Evolutionary conservation across 768 basidiomycete species (phyloP), one percentile per base, ranked within the genome.

Genomic region (Pholiota molesta): DNA sequence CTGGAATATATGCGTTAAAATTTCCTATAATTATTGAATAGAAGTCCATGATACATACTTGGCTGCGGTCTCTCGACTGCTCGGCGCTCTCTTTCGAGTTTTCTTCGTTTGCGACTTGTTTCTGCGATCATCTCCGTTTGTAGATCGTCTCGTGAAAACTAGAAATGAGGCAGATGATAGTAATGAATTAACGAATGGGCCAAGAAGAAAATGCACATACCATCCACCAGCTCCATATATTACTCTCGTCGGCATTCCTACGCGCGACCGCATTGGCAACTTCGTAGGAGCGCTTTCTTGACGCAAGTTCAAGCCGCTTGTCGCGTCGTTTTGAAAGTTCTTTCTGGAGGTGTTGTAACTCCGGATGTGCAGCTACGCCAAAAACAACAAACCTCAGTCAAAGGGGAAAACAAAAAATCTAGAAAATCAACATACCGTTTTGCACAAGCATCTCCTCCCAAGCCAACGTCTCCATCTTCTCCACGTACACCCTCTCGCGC

Each of bases 171-270:
- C 21, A 60, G 37, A 59, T n/a, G 14, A 55, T 11, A 61, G 39
- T 10, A 57, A 57, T 63, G 16, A 65, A 62, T 64, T 19, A 57
- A 35, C 31, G 9, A 28, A 14, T 44, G 5, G 6, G 31, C 23
- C 23, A 51, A 7, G 5, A 3, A 44, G 9, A 62, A 28, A n/a
- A 26, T 60, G 47, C 55, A 74, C 80, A 68, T 67, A 93, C 94
- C 79, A 89, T 89, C 97, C 97, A 98, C 84, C 89, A 91, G 63
- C 88, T 88, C 95, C 95, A 97, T 31, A 91, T 86, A 13, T 85
- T 85, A 35, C 84, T 78, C 64, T 95, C 93, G 57, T 95, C 90
- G 5, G 86, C 79, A 58, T 82, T 84, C 28, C 89, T 79, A 64
- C 86, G 84, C 65, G 84, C 87, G 40, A 77, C 78, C 3, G 87